Base-by-base conservation (phyloP, 1,284 basidiomycete species). In the Tilletia indica region DNA sequence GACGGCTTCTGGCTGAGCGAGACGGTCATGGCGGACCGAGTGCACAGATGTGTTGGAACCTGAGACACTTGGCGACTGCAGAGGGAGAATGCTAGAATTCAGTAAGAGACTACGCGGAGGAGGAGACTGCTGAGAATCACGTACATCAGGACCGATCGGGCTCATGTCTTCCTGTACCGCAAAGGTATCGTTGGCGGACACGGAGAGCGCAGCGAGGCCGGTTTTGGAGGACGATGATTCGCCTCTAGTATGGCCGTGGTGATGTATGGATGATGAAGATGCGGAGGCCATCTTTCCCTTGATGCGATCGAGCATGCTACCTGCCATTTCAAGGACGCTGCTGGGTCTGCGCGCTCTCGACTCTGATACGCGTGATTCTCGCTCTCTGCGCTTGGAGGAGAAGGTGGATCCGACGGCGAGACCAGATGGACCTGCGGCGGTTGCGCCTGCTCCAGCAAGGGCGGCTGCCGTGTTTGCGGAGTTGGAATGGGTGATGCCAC, bases 281-380 rank as follows among this genome's bases (percentile, higher is more conserved):
- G 11, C 34, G 14, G 31, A 34, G 25, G 58, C 36, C 16, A 79
- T 76, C 51, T 75, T 77, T 51, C 76, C 73, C 9, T 78, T 77
- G 68, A 79, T 78, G 4, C 78, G 75, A 67, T 80, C 79, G 70
- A 76, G 77, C 8, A 81, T 75, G 42, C 73, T 78, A 56, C 78
- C 78, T 45, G 78, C 78, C n/a, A 78, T 77, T 45, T 81, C 79
- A 38, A 81, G 76, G 56, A 80, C 78, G 71, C 78, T 81, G 74
- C 79, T 78, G 8, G 78, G 77, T 21, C 72, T 66, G 16, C 73
- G 69, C 19, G 66, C 38, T 34, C 36, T 64, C 1, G 61, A 64
- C 6, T 64, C 61, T 19, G 61, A 64, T 21, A 36, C 36, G 2
- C 61, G 61, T 19, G 61, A 39, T 4, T 64, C 61, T 64, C 38